Base-by-base conservation (phyloP, 495 filamentous ascomycete species). In the Patellaria atrata region DNA sequence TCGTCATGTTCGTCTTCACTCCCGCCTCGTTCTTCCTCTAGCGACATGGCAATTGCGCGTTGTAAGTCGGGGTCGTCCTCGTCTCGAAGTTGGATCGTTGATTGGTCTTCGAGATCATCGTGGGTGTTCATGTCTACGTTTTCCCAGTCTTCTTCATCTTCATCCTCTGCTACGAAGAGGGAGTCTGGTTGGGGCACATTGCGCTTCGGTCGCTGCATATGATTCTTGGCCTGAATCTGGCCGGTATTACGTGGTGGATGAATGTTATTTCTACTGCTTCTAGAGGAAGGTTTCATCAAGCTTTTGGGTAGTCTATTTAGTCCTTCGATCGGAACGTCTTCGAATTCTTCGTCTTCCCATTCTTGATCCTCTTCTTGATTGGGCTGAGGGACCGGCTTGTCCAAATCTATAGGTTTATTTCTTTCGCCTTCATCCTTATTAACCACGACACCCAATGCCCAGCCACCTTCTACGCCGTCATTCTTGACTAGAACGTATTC, bases 401-500 rank as follows among this genome's bases (percentile, higher is more conserved):
- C 87, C 11, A 96, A 70, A 57, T 94, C 81, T 39, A 97, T 96
- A 1, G 89, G 87, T 49, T 77, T 86, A 33, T 75, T 73, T 30
- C 70, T 66, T 25, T 77, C 62, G 0, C 83, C 83, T 33, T 71
- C 67, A 22, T 79, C 68, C 49, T 79, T 91, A 27, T 83, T 71
- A 29, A 60, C 80, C 14, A 97, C 85, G 22, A 97, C 89, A 27
- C 89, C 89, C 9, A 97, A 61, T 1, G 85, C 84, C 84, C 84
- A 97, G n/a, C 89, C 89, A 26, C 91, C 91, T 56, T 92, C 89
- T 6, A 87, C 82, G 4, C 82, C 80, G 33, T 82, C 81, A 48
- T 97, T 94, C 55, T 87, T 91, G 19, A 97, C 87, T 2, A 97
- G 64, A 21, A 96, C 82, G 52, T 97, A 97, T 55, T 97, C 89